Percentiles rank a stretch among this genome's conserved stretches.
phyloP scores from a whole-genome alignment of 2,329 filamentous ascomycete genomes.

The Penicillium occitanis region DNA sequence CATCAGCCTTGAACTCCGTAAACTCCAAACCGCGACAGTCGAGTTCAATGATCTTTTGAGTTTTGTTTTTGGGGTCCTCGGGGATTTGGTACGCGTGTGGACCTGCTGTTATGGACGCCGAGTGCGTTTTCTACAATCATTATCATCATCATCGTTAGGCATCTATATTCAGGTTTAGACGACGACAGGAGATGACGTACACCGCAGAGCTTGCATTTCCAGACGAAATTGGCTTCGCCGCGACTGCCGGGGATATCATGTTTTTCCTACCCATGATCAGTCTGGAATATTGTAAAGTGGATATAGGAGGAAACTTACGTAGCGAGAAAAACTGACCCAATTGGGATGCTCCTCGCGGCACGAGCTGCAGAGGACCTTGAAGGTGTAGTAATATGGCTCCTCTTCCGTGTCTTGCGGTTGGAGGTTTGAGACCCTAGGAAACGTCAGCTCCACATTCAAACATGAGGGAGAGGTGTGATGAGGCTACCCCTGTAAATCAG shows the following conservation, averaged over 20 bases:
- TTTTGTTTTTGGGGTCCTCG: constrained; percentile 56
- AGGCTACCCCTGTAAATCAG: constrained; percentile 40
- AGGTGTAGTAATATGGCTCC: constrained; percentile 91
- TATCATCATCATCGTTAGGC: not conserved
- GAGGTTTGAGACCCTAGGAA: constrained; percentile 78
- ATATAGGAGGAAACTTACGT: constrained; percentile 59
- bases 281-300: not conserved
- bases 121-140: constrained; percentile 47
- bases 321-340: constrained; percentile 79
- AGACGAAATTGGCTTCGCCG: constrained; percentile 98
- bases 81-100: constrained; percentile 64
- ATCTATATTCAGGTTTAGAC: not conserved
- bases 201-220: constrained; percentile 98
- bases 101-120: constrained; percentile 75
- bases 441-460: not conserved
- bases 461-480: not conserved
- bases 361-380: constrained; percentile 97
- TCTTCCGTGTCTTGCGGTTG: constrained; percentile 78
- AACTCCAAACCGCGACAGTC: constrained; percentile 96
- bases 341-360: constrained; percentile 90
- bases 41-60: constrained; percentile 79
- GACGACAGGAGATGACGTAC: constrained; percentile 47
- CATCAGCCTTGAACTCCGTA: constrained; percentile 84
- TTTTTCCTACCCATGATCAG: constrained; percentile 61
- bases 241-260: constrained; percentile 91